Conservation (phyloP, 352 stramenopile species). For the Elongisporangium anandrum region DNA sequence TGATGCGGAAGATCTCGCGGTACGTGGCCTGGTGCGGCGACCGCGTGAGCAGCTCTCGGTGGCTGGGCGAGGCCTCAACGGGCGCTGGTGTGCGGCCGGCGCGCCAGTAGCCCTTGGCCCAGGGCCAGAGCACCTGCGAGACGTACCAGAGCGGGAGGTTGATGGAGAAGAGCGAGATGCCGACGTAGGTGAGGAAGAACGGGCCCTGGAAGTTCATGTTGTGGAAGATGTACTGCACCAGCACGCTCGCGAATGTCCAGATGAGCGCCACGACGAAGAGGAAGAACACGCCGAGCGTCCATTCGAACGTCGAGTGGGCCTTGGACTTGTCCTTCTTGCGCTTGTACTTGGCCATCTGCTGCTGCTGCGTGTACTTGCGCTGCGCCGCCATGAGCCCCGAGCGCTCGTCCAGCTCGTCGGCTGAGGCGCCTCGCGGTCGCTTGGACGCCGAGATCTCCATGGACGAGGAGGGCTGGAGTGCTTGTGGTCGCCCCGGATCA, state of each 20-base stretch:
- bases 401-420: conserved; percentile 17
- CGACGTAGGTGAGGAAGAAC: conserved; percentile 89
- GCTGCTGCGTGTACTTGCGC: background rate
- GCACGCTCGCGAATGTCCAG: conserved; percentile 80
- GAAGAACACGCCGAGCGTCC: conserved; percentile 68
- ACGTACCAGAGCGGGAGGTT: conserved; percentile 79
- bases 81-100: conserved; percentile 14
- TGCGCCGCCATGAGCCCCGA: conserved; percentile 14
- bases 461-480: background rate
- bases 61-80: conserved; percentile 32
- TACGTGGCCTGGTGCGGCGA: conserved; percentile 30
- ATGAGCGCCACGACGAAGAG: conserved; percentile 73
- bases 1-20: conserved; percentile 39
- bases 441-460: background rate
- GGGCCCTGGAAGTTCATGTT: conserved; percentile 80
- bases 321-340: conserved; percentile 8
- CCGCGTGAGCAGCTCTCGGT: conserved; percentile 24
- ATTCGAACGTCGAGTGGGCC: conserved; percentile 46
- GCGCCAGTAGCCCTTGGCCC: conserved; percentile 24
- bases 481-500: background rate
- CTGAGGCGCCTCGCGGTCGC: background rate
- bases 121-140: conserved; percentile 45
- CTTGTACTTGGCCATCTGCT: background rate
- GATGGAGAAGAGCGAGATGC: conserved; percentile 81
- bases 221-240: conserved; percentile 89